Base-by-base conservation (phyloP, 139 green algal genomes). In the Gonium pectorale region DNA sequence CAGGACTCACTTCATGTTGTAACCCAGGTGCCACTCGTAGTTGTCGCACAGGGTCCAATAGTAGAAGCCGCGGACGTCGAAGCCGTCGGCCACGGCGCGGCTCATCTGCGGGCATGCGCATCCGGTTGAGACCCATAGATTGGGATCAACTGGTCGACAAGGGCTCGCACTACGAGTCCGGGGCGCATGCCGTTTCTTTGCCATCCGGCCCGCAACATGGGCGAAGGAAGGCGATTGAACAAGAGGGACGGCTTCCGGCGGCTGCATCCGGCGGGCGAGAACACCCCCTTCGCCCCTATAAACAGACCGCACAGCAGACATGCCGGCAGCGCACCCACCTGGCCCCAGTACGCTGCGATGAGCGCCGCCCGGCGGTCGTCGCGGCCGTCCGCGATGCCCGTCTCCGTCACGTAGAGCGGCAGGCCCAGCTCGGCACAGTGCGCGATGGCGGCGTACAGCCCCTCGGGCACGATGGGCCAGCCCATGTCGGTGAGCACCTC, bases 361-460 rank as follows among this genome's bases (percentile, higher is more conserved):
- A 86, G 77, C 41, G 41, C 64, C 31, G n/a, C 46, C 5, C 87
- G 67, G 35, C 90, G 80, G 38, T 88, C 63, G 37, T 94, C 91
- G 7, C 67, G 70, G 7, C 41, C 51, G 52, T 97, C 94, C 11
- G 92, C 90, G n/a, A 95, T 85, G 37, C 94, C 94, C 2, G 93
- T 96, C 87, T 97, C 94, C 24, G 94, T 97, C 35, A 97, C 91
- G 75, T 97, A 97, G 29, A 97, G 79, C 11, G 94, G 94, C 29
- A 96, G 79, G 2, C 88, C 84, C 43, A 96, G 75, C 22, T 67
- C 84, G 43, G 72, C 26, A 35, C 73, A 46, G 70, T 90, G 86
- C n/a, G 38, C 37, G 24, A 90, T 69, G n/a, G 87, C 89, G 29
- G 89, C 52, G 67, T 92, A 88, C 59, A 97, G 85, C 9, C 94